Percentiles rank a stretch among this genome's conserved stretches.
Conservation (phyloP, 73 alveolate genomes). For the Paraurostyla sp. region DNA sequence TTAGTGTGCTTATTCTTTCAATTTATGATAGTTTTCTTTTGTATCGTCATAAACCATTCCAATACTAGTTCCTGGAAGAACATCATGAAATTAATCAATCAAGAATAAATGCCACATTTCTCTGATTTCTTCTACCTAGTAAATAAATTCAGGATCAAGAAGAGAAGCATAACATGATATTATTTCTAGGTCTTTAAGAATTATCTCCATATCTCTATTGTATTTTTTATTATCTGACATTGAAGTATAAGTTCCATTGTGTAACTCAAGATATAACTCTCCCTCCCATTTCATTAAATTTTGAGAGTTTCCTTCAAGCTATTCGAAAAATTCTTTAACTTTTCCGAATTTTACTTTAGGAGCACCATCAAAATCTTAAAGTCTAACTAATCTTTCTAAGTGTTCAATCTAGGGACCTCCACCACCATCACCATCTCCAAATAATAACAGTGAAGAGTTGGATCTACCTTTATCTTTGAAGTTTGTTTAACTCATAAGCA, state of each 20-base stretch:
- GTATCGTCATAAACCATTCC: constrained; percentile 67
- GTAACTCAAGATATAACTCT: constrained; percentile 74
- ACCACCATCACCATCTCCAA: constrained; percentile 82
- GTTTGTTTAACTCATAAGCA: constrained; percentile 53
- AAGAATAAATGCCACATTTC: constrained; percentile 63
- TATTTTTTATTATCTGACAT: constrained; percentile 59
- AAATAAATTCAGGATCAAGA: neutral
- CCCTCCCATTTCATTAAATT: constrained; percentile 74
- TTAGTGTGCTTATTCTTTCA: neutral
- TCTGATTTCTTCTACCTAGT: constrained; percentile 40
- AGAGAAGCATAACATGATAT: constrained; percentile 16
- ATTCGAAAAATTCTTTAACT: constrained; percentile 51
- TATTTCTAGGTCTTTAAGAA: constrained; percentile 61
- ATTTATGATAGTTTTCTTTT: neutral
- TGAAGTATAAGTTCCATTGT: constrained; percentile 76
- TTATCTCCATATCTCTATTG: constrained; percentile 62
- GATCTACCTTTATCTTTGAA: constrained; percentile 70
- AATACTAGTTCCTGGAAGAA: constrained; percentile 71
- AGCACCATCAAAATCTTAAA: constrained; percentile 68
- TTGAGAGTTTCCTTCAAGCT: constrained; percentile 11
- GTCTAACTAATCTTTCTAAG: constrained; percentile 65
- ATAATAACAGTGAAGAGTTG: constrained; percentile 57
- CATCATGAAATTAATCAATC: constrained; percentile 74
- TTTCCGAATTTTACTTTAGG: constrained; percentile 69
- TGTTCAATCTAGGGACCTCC: constrained; percentile 75